Conservation (phyloP, 2,329 filamentous ascomycete genomes). For the Celoporthe dispersa region DNA sequence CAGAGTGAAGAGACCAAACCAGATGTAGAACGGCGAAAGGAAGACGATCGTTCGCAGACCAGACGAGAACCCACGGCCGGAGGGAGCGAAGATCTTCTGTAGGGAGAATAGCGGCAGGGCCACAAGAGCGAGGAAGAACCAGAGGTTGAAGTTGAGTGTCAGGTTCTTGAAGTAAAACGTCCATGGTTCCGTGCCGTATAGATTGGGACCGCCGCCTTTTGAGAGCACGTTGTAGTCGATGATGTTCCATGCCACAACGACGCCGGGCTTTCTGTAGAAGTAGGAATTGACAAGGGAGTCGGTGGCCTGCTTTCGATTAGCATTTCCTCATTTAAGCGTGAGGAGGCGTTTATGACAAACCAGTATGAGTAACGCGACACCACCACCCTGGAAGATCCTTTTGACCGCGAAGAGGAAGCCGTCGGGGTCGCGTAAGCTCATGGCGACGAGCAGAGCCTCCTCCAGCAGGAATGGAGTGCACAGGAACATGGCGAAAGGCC, state of each 20-base stretch:
- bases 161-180: conserved; percentile 94
- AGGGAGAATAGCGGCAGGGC: conserved; percentile 76
- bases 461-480: conserved; percentile 81
- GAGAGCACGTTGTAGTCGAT: conserved; percentile 95
- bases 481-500: conserved; percentile 90
- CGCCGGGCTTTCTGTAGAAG: conserved; percentile 78
- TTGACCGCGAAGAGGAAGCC: conserved; percentile 62
- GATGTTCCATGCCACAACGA: conserved; percentile 85
- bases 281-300: conserved; percentile 77
- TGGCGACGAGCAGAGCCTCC: conserved; percentile 63
- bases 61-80: conserved; percentile 67
- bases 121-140: conserved; percentile 80
- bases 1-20: conserved; percentile 86
- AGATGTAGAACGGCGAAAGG: conserved; percentile 87
- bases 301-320: conserved; percentile 54
- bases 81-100: conserved; percentile 69
- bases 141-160: conserved; percentile 91
- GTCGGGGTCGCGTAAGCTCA: conserved; percentile 58
- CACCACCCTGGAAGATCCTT: conserved; percentile 68
- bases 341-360: conserved; percentile 53
- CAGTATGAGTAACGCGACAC: conserved; percentile 69
- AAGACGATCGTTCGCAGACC: conserved; percentile 79
- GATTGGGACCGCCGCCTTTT: conserved; percentile 78
- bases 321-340: conserved; percentile 34
- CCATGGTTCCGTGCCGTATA: conserved; percentile 97